Evolutionary conservation across 169 alveolate genomes (phyloP), one percentile per base, ranked within the genome.

Genomic region (Eimeria tenella): DNA sequence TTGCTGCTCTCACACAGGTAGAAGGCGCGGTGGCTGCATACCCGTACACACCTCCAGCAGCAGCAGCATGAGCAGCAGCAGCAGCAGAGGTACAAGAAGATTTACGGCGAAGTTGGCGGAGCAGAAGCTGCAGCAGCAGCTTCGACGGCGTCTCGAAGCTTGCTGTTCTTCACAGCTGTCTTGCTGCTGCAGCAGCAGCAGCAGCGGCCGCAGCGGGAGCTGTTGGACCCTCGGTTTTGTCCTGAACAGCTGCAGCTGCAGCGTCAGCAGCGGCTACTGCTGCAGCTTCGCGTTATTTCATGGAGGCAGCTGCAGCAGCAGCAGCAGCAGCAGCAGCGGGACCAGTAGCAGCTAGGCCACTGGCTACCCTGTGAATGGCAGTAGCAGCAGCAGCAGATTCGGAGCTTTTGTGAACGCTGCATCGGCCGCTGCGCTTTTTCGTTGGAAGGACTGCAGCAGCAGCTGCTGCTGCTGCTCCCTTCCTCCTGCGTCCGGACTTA

Each of bases 281-380:
- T 68, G 77, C 77, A 1, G 77, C 55, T 19, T 10, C 55, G 2
- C 49, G 1, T 8, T 13, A 19, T 10, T 15, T 21, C 11, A 10
- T 68, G 77, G 49, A 15, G 77, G 77, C 77, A 68, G 77, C 77
- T 19, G 77, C 77, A 0, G 77, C 77, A 68, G 77, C 77, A 68
- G 77, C 77, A 19, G 77, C 77, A 68, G 31, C 77, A 19, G 77
- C 77, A 19, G 77, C 77, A 58, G 68, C 21, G 17, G 68, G 1
- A 58, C 4, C 21, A 58, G 68, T 15, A 58, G 17, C 68, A 58
- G 68, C 68, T 0, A 15, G 68, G 17, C 21, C 68, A 31, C 42
- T 31, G 42, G 42, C 42, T 31, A 31, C 42, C 42, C 42, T 31
- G 42, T 31, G 42, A 58, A 15, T 10, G 17, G 68, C 68, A 58